A percentile compares a stretch with the other conserved stretches of the same genome.
Conservation (phyloP, 352 stramenopile genomes). For the Pythium insidiosum region DNA sequence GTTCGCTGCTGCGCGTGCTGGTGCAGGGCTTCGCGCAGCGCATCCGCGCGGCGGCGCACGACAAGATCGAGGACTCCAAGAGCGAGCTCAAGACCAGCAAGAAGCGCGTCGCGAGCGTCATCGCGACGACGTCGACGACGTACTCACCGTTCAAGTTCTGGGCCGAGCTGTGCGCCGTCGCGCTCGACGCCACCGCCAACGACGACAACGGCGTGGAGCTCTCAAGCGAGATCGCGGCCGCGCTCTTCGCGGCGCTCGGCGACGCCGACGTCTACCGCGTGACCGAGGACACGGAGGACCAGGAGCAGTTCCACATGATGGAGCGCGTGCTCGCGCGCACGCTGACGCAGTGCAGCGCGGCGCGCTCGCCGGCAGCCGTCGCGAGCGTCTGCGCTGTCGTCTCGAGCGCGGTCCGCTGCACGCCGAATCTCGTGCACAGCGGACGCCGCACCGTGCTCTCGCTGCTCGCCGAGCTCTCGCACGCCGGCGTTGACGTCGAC, state of each 20-base stretch:
- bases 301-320: constrained; percentile 74
- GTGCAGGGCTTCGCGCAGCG: constrained; percentile 43
- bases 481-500: background rate
- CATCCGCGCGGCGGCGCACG: constrained; percentile 47
- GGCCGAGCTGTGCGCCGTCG: constrained; percentile 69
- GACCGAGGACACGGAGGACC: constrained; percentile 78
- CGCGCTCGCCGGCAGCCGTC: background rate
- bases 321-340: constrained; percentile 64
- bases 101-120: constrained; percentile 68
- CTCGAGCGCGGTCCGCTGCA: constrained; percentile 56
- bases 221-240: constrained; percentile 31
- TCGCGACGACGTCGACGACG: constrained; percentile 59
- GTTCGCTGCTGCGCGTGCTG: constrained; percentile 55
- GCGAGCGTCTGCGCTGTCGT: constrained; percentile 37
- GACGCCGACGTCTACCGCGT: constrained; percentile 75
- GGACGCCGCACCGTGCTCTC: constrained; percentile 54
- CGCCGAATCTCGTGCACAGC: constrained; percentile 68
- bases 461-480: constrained; percentile 27
- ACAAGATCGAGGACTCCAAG: constrained; percentile 70
- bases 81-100: constrained; percentile 63
- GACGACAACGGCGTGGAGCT: constrained; percentile 8
- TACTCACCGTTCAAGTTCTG: constrained; percentile 86
- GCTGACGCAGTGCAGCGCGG: constrained; percentile 5
- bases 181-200: constrained; percentile 26
- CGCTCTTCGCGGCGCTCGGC: constrained; percentile 60